Evolutionary conservation across 768 basidiomycete species (phyloP).

Genomic region (Lactarius vividus): DNA sequence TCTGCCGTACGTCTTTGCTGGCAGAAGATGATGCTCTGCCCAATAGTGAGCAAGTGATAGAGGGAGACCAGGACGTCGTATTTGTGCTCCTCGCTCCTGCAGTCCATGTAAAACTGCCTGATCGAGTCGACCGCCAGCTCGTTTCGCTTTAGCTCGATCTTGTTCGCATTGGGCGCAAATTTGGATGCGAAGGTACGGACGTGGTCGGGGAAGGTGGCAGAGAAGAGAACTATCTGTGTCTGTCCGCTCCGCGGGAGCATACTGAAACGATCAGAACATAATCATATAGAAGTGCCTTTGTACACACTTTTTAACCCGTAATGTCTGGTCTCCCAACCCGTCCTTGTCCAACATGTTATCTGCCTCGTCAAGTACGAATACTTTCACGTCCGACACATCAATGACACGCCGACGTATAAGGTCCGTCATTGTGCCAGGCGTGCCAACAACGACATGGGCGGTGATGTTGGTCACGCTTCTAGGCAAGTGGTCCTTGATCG

Average conservation of each 20-base stretch:
- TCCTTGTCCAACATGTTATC: slow-evolving; percentile 99
- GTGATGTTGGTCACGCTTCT: slow-evolving; percentile 63
- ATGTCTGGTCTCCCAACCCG: slow-evolving; percentile 89
- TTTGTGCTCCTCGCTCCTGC: slow-evolving; percentile 86
- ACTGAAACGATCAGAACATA: slow-evolving; percentile 36
- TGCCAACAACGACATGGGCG: slow-evolving; percentile 92
- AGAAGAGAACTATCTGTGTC: slow-evolving; percentile 92
- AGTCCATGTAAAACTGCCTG: slow-evolving; percentile 98
- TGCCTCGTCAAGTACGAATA: slow-evolving; percentile 96
- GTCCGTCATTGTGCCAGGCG: slow-evolving; percentile 92
- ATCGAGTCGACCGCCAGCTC: slow-evolving; percentile 94
- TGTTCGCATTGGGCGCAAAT: slow-evolving; percentile 93
- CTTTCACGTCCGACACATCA: slow-evolving; percentile 77
- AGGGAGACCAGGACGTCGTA: slow-evolving; percentile 91
- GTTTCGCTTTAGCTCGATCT: slow-evolving; percentile 91
- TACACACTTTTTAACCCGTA: slow-evolving; percentile 88
- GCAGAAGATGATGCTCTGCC: slow-evolving; percentile 98
- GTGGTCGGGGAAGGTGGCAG: slow-evolving; percentile 94
- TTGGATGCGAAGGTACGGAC: slow-evolving; percentile 89
- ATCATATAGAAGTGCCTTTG: not conserved
- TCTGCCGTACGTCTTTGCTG: slow-evolving; percentile 94
- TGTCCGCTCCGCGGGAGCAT: slow-evolving; percentile 51
- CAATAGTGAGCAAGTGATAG: slow-evolving; percentile 89
- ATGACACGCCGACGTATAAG: slow-evolving; percentile 76
- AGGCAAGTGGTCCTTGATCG: slow-evolving; percentile 85